Base-by-base conservation (phyloP, 768 basidiomycete genomes). In the Coprinopsis cinerea region DNA sequence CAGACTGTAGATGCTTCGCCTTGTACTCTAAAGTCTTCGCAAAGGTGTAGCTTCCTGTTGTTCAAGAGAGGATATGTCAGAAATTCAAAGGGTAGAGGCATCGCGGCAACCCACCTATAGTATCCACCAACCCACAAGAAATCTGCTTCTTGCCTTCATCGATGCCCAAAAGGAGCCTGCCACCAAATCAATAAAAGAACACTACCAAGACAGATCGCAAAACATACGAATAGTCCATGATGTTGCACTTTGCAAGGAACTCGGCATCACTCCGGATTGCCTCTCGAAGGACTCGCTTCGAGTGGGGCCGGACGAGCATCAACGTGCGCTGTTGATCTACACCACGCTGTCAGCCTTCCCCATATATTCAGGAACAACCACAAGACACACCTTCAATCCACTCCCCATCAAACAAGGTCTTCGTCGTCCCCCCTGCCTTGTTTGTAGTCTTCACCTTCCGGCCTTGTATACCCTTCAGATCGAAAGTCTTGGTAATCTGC, bases 301-400 rank as follows among this genome's bases (percentile, higher is more conserved):
- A 87, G 59, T 89, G 76, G 0, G 87, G 85, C 26, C 77, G 78
- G 23, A 91, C 74, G 4, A 90, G 65, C 41, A 82, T 79, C 52
- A 83, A 65, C 0, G 79, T 73, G 47, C 74, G 74, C 56, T 84
- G 81, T 64, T 88, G 87, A 3, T 76, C 85, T 85, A 45, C 18
- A 13, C 48, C 7, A 24, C 27, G 6, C 35, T 18, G n/a, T 47
- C 30, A 22, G 5, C 27, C 15, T 20, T 40, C 23, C 17, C 3
- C 20, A 13, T 24, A 40, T 4, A 28, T 7, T 42, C 3, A 44
- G 44, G 35, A 18, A 40, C 27, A 55, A 65, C 2, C n/a, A n/a
- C n/a, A n/a, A n/a, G n/a, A n/a, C n/a, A n/a, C 47, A 82, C 84
- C 82, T 67, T 92, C 87, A 27, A 90, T 81, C 88, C 88, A 92